Conservation (phyloP, 2,329 filamentous ascomycete genomes). For the Macroventuria anomochaeta region DNA sequence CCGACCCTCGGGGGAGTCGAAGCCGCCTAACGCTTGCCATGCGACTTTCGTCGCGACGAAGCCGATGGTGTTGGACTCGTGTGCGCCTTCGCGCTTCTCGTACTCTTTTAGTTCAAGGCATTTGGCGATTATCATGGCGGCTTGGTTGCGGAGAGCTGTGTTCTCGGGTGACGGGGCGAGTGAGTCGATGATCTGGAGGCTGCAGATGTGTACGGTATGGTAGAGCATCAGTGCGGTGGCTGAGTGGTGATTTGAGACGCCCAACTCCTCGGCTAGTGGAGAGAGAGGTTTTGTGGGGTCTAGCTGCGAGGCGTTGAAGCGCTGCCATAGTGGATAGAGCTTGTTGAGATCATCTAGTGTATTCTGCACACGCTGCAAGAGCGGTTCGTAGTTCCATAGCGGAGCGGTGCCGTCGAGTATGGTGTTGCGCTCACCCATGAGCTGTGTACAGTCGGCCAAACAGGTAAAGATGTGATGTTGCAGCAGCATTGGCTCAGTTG, state of each 20-base stretch:
- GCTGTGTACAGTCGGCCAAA: slow-evolving; percentile 34
- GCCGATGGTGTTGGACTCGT: slow-evolving; percentile 33
- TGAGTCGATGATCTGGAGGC: slow-evolving; percentile 29
- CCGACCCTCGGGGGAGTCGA: slow-evolving; percentile 30
- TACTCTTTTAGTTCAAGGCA: slow-evolving; percentile 32
- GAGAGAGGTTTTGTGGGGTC: slow-evolving; percentile 4
- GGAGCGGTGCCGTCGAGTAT: not conserved
- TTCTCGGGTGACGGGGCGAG: slow-evolving; percentile 24
- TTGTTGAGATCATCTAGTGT: slow-evolving; percentile 15
- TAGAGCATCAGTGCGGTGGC: slow-evolving; percentile 37
- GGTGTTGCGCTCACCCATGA: slow-evolving; percentile 23
- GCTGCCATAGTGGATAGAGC: slow-evolving; percentile 21
- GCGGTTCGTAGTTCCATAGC: not conserved
- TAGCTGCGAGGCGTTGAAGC: slow-evolving; percentile 23
- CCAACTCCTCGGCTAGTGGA: slow-evolving; percentile 16
- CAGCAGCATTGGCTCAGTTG: slow-evolving; percentile 20
- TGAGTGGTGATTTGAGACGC: slow-evolving; percentile 27
- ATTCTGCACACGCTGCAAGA: slow-evolving; percentile 15
- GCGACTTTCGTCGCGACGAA: slow-evolving; percentile 36
- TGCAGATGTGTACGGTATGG: slow-evolving; percentile 29
- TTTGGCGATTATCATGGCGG: slow-evolving; percentile 26
- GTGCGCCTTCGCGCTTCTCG: slow-evolving; percentile 22
- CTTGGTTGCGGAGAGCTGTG: slow-evolving; percentile 22
- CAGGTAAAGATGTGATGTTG: slow-evolving; percentile 30
- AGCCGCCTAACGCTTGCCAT: slow-evolving; percentile 35